Evolutionary conservation across 2,329 filamentous ascomycete genomes (phyloP).

Genomic region (Didymellaceae sp.): DNA sequence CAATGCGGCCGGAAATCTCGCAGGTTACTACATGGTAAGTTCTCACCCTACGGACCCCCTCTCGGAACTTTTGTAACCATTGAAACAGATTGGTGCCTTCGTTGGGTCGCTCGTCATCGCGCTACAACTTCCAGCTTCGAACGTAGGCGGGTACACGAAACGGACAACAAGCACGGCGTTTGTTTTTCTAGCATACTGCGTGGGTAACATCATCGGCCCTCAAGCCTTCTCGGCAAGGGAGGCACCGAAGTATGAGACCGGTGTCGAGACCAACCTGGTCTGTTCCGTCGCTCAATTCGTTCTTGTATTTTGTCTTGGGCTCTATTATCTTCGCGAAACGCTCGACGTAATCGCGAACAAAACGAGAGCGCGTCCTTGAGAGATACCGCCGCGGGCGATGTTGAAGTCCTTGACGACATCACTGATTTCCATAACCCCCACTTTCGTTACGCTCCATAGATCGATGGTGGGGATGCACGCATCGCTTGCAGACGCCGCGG

Average conservation of each 20-base stretch:
- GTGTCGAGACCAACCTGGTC: slow-evolving; percentile 59
- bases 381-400: not conserved
- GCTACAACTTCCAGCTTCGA: slow-evolving; percentile 59
- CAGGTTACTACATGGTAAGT: slow-evolving; percentile 58
- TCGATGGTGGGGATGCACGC: too few relatives aligned
- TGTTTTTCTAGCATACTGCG: slow-evolving; percentile 56
- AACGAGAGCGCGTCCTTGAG: not conserved
- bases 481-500: too few relatives aligned
- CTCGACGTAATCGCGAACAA: not conserved
- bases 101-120: slow-evolving; percentile 62
- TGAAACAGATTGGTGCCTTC: slow-evolving; percentile 46
- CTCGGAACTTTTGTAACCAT: not conserved
- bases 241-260: slow-evolving; percentile 58
- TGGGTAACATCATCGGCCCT: slow-evolving; percentile 55
- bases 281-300: slow-evolving; percentile 54
- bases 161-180: slow-evolving; percentile 55
- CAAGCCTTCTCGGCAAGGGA: slow-evolving; percentile 56
- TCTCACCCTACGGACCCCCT: too few relatives aligned
- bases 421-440: not conserved
- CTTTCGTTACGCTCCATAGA: not conserved
- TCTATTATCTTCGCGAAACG: not conserved
- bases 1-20: slow-evolving; percentile 55
- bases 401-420: not conserved
- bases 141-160: slow-evolving; percentile 47
- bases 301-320: slow-evolving; percentile 30